phyloP scores from a whole-genome alignment of 768 basidiomycete species.

The Hemileccinum rubropunctum region DNA sequence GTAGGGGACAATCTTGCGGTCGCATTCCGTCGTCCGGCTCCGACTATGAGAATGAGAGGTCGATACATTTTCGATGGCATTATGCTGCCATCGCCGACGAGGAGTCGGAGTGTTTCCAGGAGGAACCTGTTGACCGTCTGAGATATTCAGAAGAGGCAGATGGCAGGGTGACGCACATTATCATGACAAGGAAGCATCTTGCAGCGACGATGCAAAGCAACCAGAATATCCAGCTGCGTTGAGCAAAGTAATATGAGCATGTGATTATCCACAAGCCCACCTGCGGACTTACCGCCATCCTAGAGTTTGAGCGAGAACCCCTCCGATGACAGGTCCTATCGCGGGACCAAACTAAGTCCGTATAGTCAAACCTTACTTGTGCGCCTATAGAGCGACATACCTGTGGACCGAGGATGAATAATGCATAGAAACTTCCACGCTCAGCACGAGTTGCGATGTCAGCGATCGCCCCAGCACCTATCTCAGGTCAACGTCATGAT shows the following conservation, averaged over 20 bases:
- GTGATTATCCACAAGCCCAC: background rate
- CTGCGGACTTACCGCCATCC: conserved; percentile 57
- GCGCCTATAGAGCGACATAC: conserved; percentile 28
- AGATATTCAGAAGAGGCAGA: background rate
- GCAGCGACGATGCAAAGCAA: conserved; percentile 16
- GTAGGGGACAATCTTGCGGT: conserved; percentile 3
- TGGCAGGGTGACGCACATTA: conserved; percentile 7
- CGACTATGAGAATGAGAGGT: conserved; percentile 28
- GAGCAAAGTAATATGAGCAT: background rate
- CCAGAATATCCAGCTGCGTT: conserved; percentile 23
- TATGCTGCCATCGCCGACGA: conserved; percentile 31
- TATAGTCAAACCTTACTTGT: background rate
- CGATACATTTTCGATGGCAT: conserved; percentile 24
- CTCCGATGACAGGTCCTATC: conserved; percentile 50
- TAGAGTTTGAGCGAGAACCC: conserved; percentile 48
- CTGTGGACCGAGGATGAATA: conserved; percentile 63
- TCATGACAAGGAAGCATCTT: conserved; percentile 12
- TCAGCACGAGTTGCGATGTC: conserved; percentile 75
- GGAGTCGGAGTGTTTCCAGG: too few relatives aligned
- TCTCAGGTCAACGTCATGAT: conserved; percentile 1
- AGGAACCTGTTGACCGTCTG: conserved; percentile 18
- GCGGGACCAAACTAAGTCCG: conserved; percentile 54
- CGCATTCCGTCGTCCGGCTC: conserved; percentile 9
- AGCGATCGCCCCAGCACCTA: conserved; percentile 72
- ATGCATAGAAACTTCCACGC: conserved; percentile 70